Base-by-base conservation (phyloP, 164 flowering plant genomes). In the Litsea cubeba region DNA sequence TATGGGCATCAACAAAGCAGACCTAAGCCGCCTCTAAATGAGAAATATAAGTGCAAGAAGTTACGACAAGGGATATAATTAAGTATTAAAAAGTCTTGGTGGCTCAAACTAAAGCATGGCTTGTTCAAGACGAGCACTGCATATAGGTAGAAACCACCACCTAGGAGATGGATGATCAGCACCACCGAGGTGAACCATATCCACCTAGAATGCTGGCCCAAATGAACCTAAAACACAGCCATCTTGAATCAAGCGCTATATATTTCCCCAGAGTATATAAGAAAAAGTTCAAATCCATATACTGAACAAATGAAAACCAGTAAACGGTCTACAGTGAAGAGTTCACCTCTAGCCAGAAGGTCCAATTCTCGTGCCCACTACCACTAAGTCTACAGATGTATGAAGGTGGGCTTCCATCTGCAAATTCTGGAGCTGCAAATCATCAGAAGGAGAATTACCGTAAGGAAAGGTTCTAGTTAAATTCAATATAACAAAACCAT, bases 331-430 rank as follows among this genome's bases (percentile, higher is more conserved):
- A 35, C 51, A 49, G 24, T 63, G 2, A 18, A 64, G 35, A 71
- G 74, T 74, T 79, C 81, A 95, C 99, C 97, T 95, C 98, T 78
- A 95, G 83, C 99, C 98, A 95, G 85, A 93, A 95, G 12, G 79
- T 89, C 99, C 99, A 93, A 62, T 88, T 91, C 76, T 88, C 85
- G 58, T 76, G 68, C 74, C 88, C 81, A 62, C 79, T 70, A 64
- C 99, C 99, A 71, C 98, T 95, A 17, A 95, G 90, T 78, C 99
- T 84, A 74, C 86, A 84, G 25, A 93, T 89, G 72, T 93, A 88
- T 15, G 97, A 95, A 20, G 92, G 91, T 24, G 99, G 98, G 30
- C 93, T 92, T n/a, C 89, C 89, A 22, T 79, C 81, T 25, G 79
- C 50, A 28, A 30, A 76, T 77, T 88, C 94, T 23, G 99, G 88